Evolutionary conservation across 106 monocot species (phyloP).

Genomic region (Acanthochlamys bracteata): DNA sequence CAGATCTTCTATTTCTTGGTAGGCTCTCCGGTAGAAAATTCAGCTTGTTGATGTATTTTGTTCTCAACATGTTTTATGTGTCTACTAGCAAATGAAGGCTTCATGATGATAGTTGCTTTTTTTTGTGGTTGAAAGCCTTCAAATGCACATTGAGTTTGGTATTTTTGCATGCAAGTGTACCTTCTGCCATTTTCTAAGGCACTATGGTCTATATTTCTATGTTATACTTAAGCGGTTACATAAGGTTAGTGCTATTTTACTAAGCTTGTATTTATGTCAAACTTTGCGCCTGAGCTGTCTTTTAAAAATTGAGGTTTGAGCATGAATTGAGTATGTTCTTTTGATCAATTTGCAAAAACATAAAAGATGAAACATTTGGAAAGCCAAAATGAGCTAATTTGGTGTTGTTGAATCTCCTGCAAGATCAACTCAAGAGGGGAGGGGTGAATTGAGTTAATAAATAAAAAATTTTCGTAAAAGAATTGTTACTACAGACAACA

Average conservation of each 20-base stretch:
- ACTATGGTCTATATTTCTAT: neutral
- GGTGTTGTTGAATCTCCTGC: too few relatives aligned
- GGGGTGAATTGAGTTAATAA: too few relatives aligned
- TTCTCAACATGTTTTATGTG: slow-evolving; percentile 81
- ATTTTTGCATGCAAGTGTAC: slow-evolving; percentile 66
- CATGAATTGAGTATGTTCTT: too few relatives aligned
- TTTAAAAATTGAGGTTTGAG: too few relatives aligned
- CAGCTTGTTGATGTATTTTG: slow-evolving; percentile 86
- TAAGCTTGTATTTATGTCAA: too few relatives aligned
- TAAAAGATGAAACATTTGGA: neutral
- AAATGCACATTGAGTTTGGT: slow-evolving; percentile 44
- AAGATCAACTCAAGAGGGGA: too few relatives aligned
- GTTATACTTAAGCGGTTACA: neutral
- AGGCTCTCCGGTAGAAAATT: slow-evolving; percentile 77
- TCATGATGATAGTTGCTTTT: slow-evolving; percentile 76
- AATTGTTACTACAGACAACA: too few relatives aligned
- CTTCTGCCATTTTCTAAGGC: neutral
- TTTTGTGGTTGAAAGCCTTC: slow-evolving; percentile 59
- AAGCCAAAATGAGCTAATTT: neutral
- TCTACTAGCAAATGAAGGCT: slow-evolving; percentile 81
- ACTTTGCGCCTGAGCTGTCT: too few relatives aligned
- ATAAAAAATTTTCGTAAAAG: too few relatives aligned
- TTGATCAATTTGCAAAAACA: neutral
- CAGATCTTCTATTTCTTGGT: slow-evolving; percentile 81
- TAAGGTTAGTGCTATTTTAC: too few relatives aligned